phyloP scores from a whole-genome alignment of 1,284 basidiomycete species.

The Ceraceosorus guamensis region DNA sequence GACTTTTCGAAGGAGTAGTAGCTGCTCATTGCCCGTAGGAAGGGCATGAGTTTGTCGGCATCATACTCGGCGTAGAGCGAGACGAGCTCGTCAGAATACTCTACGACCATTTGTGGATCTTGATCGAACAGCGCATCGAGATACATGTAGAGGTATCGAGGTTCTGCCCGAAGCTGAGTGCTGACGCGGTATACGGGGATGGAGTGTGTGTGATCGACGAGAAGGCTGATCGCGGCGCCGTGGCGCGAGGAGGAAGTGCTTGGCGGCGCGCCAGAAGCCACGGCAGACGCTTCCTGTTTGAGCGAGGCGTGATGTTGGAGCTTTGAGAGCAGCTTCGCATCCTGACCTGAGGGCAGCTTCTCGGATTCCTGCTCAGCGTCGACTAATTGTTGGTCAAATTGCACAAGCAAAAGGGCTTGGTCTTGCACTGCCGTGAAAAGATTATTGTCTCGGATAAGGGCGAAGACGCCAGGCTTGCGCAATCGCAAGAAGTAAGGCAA shows the following conservation, averaged over 20 bases:
- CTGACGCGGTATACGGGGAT: constrained; percentile 87
- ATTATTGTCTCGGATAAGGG: constrained; percentile 87
- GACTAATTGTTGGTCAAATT: constrained; percentile 69
- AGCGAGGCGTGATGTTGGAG: background rate
- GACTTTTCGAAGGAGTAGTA: constrained; percentile 83
- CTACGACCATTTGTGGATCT: constrained; percentile 71
- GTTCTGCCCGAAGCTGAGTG: constrained; percentile 68
- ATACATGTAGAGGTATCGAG: constrained; percentile 83
- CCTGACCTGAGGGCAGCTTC: background rate
- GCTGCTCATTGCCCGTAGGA: constrained; percentile 74
- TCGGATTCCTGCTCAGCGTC: background rate
- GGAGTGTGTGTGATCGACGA: constrained; percentile 91
- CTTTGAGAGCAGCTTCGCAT: background rate
- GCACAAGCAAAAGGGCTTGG: constrained; percentile 80
- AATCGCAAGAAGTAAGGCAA: constrained; percentile 80
- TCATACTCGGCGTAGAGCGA: constrained; percentile 87
- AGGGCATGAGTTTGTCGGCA: constrained; percentile 70
- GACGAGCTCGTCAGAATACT: constrained; percentile 71
- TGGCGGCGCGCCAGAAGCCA: too few species aligned
- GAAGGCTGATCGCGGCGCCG: constrained; percentile 68
- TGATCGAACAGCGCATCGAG: constrained; percentile 81
- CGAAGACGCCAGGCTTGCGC: constrained; percentile 80
- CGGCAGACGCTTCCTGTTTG: background rate
- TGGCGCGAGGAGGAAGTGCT: constrained; percentile 25
- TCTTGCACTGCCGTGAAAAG: constrained; percentile 91